phyloP scores from a whole-genome alignment of 1,284 basidiomycete genomes.

The Ceratorhiza oryzae-sativae region DNA sequence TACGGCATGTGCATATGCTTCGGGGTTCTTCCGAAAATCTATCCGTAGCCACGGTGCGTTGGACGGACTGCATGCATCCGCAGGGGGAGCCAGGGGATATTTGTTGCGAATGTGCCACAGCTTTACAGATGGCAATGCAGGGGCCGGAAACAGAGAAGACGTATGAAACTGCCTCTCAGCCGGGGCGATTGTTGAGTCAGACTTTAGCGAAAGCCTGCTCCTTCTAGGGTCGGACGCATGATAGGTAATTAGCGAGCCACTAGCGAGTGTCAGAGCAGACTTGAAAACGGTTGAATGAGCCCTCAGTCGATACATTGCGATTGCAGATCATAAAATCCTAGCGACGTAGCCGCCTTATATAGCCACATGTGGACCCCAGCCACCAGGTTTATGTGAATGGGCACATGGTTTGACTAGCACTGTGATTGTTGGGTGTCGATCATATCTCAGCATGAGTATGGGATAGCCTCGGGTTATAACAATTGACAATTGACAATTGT shows the following conservation, averaged over 20 bases:
- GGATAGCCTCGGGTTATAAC: no score
- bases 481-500: not conserved
- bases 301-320: conserved; percentile 4
- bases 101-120: not conserved
- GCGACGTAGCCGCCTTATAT: not conserved
- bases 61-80: not conserved
- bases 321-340: not conserved
- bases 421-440: not conserved
- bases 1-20: conserved; percentile 10
- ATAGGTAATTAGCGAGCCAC: conserved; percentile 11
- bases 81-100: not conserved
- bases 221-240: not conserved
- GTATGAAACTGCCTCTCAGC: conserved; percentile 11
- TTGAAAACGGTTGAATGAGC: not conserved
- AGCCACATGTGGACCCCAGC: not conserved
- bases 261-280: not conserved
- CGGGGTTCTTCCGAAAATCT: conserved; percentile 7
- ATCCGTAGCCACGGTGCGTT: conserved; percentile 2
- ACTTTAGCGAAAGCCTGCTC: not conserved
- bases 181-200: not conserved
- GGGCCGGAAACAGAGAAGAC: not conserved
- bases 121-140: not conserved
- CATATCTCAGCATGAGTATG: not conserved
- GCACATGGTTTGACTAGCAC: not conserved
- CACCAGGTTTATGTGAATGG: not conserved